These are phyloP conservation scores for Melampsora americana DNA, from an alignment of 1,284 basidiomycete species.

Conservation along the genomic window DNA sequence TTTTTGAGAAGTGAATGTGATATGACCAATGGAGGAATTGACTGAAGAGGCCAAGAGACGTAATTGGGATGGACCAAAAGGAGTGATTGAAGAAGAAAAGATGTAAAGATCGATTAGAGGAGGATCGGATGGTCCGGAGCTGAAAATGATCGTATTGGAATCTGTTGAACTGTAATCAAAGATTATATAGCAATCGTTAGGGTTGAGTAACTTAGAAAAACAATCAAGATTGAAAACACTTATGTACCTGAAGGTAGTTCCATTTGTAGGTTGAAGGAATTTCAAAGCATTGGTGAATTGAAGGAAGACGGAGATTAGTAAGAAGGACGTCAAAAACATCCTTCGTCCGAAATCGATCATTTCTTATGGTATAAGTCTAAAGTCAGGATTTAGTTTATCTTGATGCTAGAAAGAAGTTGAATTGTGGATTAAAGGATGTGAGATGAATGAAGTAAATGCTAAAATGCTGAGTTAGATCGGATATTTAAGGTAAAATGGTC, in stretches of 20 bases:
- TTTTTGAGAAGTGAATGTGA: not conserved
- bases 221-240: not conserved
- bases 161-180: not conserved
- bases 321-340: too few relatives aligned
- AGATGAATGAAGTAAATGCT: too few relatives aligned
- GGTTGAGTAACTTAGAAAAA: not conserved
- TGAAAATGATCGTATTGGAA: not conserved
- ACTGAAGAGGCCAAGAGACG: slow-evolving; percentile 1
- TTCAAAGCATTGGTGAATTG: not conserved
- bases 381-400: too few relatives aligned
- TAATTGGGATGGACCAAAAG: not conserved
- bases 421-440: too few relatives aligned
- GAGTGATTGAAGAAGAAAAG: not conserved
- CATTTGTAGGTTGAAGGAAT: not conserved
- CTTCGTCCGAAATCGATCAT: too few relatives aligned
- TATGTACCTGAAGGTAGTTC: not conserved
- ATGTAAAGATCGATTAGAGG: slow-evolving; percentile 1
- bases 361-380: too few relatives aligned
- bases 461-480: too few relatives aligned
- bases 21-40: not conserved
- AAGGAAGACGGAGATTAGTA: not conserved
- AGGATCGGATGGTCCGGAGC: not conserved
- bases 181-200: not conserved
- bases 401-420: too few relatives aligned
- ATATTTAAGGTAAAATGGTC: too few relatives aligned